phyloP scores from a whole-genome alignment of 805 yeast genomes.

The Wickerhamomyces bisporus region DNA sequence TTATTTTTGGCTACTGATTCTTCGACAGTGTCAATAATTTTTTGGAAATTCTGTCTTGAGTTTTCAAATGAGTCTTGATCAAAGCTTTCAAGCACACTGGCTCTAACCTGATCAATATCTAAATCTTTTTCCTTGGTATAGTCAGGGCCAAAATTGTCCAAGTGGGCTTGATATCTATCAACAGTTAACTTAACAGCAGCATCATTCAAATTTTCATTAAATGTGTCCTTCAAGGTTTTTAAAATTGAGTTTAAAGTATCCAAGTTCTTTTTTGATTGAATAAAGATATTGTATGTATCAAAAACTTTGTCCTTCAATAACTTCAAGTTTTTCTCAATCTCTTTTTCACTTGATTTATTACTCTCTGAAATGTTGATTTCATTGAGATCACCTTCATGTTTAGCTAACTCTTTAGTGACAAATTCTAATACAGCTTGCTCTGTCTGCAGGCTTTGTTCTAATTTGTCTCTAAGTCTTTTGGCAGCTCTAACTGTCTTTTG shows the following conservation, averaged over 20 bases:
- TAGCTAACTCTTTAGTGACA: slow-evolving; percentile 7
- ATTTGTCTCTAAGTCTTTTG: slow-evolving; percentile 17
- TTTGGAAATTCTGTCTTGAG: slow-evolving; percentile 1
- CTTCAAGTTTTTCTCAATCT: slow-evolving; percentile 18
- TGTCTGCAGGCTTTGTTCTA: slow-evolving; percentile 24
- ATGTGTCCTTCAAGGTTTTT: slow-evolving; percentile 45
- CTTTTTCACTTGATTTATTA: slow-evolving; percentile 7
- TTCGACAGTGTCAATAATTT: slow-evolving; percentile 4
- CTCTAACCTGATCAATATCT: not conserved
- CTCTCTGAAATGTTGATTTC: slow-evolving; percentile 3
- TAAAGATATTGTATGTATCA: slow-evolving; percentile 17
- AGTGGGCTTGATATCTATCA: slow-evolving; percentile 29
- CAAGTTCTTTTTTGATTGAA: slow-evolving; percentile 20
- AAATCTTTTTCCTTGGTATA: slow-evolving; percentile 1
- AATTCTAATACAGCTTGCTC: slow-evolving; percentile 4
- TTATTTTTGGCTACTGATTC: slow-evolving; percentile 10
- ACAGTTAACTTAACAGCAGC: slow-evolving; percentile 77
- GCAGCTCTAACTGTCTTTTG: slow-evolving; percentile 18
- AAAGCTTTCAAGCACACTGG: not conserved
- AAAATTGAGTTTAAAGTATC: slow-evolving; percentile 33
- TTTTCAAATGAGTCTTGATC: not conserved
- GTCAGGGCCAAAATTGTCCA: slow-evolving; percentile 4
- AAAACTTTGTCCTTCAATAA: slow-evolving; percentile 6
- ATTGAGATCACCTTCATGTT: slow-evolving; percentile 1
- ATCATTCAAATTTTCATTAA: slow-evolving; percentile 83